phyloP scores from a whole-genome alignment of 208 protist genomes.

The Vickermania spadyakhi region DNA sequence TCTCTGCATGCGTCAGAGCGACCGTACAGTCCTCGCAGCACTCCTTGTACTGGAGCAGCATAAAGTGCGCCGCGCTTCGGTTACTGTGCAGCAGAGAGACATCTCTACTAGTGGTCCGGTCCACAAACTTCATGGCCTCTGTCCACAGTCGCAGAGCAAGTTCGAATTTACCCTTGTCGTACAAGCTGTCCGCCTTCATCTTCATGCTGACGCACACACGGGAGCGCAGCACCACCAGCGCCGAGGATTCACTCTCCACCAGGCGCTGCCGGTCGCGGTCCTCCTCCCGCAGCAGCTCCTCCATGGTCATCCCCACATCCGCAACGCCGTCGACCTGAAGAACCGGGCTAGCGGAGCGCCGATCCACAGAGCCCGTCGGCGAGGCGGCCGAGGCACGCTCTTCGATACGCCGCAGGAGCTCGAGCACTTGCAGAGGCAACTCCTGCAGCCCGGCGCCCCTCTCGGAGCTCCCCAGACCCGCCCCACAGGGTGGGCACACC shows the following conservation, averaged over 20 bases:
- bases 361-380: not conserved
- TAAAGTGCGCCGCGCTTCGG: conserved; percentile 82
- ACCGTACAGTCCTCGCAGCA: conserved; percentile 77
- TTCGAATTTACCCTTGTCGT: conserved; percentile 78
- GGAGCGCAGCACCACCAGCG: conserved; percentile 5
- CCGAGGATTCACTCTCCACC: not conserved
- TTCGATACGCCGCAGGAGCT: not conserved
- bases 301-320: no score
- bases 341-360: not conserved
- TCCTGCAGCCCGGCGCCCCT: not conserved
- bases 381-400: no score
- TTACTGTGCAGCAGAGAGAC: conserved; percentile 74
- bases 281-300: not conserved
- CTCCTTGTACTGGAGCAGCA: conserved; percentile 73
- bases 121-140: conserved; percentile 66
- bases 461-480: not conserved
- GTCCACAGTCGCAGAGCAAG: conserved; percentile 77
- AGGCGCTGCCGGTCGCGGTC: not conserved
- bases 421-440: not conserved
- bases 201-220: conserved; percentile 58
- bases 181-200: conserved; percentile 72
- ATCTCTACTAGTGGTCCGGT: conserved; percentile 37
- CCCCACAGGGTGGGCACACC: not conserved
- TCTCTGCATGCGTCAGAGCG: conserved; percentile 29
- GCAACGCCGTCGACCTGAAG: no score